phyloP scores from a whole-genome alignment of 495 filamentous ascomycete genomes.

The Hypoxylon perforatum region DNA sequence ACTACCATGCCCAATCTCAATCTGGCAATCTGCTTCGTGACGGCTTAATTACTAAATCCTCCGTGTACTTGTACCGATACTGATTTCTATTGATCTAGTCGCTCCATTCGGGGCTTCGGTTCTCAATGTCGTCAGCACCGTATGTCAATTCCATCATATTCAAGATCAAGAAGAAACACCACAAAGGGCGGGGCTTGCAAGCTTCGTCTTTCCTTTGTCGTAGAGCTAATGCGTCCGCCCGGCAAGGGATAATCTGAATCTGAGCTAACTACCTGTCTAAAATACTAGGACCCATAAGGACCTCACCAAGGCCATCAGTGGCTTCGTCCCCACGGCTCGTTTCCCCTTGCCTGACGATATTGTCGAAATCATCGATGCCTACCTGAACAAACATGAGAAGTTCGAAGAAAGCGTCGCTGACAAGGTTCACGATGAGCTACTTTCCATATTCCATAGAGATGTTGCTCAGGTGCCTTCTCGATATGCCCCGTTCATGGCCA shows the following conservation, averaged over 20 bases:
- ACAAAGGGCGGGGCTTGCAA: neutral
- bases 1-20: slow-evolving; percentile 28
- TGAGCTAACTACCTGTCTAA: slow-evolving; percentile 22
- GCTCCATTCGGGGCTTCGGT: slow-evolving; percentile 34
- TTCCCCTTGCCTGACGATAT: slow-evolving; percentile 73
- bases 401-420: slow-evolving; percentile 69
- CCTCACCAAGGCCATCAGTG: slow-evolving; percentile 67
- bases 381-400: slow-evolving; percentile 67
- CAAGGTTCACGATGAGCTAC: slow-evolving; percentile 73
- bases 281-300: slow-evolving; percentile 66
- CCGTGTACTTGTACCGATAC: slow-evolving; percentile 2
- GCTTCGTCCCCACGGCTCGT: slow-evolving; percentile 60
- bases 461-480: slow-evolving; percentile 64
- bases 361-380: slow-evolving; percentile 65
- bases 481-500: slow-evolving; percentile 69
- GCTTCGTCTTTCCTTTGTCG: slow-evolving; percentile 11
- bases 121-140: slow-evolving; percentile 46
- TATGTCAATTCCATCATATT: slow-evolving; percentile 31
- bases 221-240: slow-evolving; percentile 3
- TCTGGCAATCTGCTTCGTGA: slow-evolving; percentile 29
- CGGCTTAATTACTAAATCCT: slow-evolving; percentile 7
- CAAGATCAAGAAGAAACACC: neutral
- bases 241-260: slow-evolving; percentile 1
- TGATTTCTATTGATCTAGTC: slow-evolving; percentile 15
- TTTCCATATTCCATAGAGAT: slow-evolving; percentile 66